Percentiles rank a stretch among this genome's conserved stretches.
Evolutionary conservation across 1,284 basidiomycete species (phyloP).

Genomic region (Papiliotrema flavescens): DNA sequence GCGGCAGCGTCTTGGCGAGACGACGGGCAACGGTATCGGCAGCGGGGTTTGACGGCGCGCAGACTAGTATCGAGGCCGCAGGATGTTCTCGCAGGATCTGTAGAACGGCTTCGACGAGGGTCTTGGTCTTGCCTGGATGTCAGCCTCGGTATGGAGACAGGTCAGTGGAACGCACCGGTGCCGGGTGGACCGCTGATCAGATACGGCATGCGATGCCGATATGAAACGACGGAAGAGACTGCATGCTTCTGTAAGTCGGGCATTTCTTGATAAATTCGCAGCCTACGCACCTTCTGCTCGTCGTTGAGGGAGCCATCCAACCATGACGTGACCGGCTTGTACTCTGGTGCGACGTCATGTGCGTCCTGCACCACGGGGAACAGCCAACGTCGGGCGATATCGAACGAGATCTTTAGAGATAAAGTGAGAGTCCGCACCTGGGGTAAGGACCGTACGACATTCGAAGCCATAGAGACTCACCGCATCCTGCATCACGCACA

Average conservation of each 20-base stretch:
- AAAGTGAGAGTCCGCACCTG: constrained; percentile 4
- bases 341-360: background rate
- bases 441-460: no score
- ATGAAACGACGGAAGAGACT: constrained; percentile 12
- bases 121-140: constrained; percentile 46
- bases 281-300: constrained; percentile 31
- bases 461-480: constrained; percentile 18
- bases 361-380: constrained; percentile 22
- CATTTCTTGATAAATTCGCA: background rate
- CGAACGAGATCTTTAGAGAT: background rate
- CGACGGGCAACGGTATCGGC: constrained; percentile 49
- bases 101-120: constrained; percentile 41
- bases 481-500: constrained; percentile 32
- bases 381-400: constrained; percentile 23
- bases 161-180: constrained; percentile 13
- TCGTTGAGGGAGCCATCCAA: constrained; percentile 36
- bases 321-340: constrained; percentile 11
- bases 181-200: constrained; percentile 35
- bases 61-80: constrained; percentile 38
- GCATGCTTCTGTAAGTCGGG: constrained; percentile 6
- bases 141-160: background rate
- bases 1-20: constrained; percentile 21
- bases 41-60: constrained; percentile 47
- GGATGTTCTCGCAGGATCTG: constrained; percentile 39
- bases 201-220: constrained; percentile 18